Conservation (phyloP, 192 early-diverging fungal genomes). For the Coemansia sp. region DNA sequence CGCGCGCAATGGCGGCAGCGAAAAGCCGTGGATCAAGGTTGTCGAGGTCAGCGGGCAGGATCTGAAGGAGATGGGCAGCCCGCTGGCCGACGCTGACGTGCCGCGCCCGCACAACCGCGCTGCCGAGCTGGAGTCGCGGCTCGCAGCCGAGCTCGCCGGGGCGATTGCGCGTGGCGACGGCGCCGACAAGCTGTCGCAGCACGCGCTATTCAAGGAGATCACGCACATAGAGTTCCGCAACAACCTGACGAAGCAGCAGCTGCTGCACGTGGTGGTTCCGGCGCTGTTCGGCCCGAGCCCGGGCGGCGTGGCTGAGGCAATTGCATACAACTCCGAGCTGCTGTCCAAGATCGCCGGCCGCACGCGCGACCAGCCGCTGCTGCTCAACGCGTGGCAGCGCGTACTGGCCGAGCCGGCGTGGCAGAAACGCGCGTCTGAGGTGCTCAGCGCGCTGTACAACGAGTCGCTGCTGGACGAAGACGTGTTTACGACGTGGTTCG, state of each 20-base stretch:
- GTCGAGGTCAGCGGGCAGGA: constrained; percentile 40
- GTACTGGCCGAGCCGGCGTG: constrained; percentile 34
- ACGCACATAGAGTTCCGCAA: constrained; percentile 83
- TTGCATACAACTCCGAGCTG: constrained; percentile 22
- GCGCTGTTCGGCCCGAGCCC: constrained; percentile 49
- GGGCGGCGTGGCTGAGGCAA: constrained; percentile 14
- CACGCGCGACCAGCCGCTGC: constrained; percentile 35
- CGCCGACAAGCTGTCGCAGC: constrained; percentile 15
- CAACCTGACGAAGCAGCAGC: constrained; percentile 74
- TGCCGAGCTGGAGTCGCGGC: constrained; percentile 29
- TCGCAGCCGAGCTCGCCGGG: constrained; percentile 21
- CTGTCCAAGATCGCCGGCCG: constrained; percentile 38
- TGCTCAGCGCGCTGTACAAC: constrained; percentile 72
- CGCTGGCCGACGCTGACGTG: constrained; percentile 13
- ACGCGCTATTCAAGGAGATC: constrained; percentile 73
- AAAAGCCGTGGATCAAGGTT: constrained; percentile 48
- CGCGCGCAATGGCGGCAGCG: constrained; percentile 13
- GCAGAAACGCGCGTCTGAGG: constrained; percentile 57
- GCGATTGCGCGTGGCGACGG: constrained; percentile 9
- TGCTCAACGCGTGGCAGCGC: constrained; percentile 51
- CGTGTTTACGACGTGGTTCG: constrained; percentile 64
- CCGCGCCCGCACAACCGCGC: constrained; percentile 22
- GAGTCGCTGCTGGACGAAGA: constrained; percentile 80
- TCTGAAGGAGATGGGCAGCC: constrained; percentile 45
- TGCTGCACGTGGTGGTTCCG: constrained; percentile 65